These are phyloP conservation scores for Fusarium dimerum DNA, from an alignment of 2,329 filamentous ascomycete species.

Conservation along the genomic window DNA sequence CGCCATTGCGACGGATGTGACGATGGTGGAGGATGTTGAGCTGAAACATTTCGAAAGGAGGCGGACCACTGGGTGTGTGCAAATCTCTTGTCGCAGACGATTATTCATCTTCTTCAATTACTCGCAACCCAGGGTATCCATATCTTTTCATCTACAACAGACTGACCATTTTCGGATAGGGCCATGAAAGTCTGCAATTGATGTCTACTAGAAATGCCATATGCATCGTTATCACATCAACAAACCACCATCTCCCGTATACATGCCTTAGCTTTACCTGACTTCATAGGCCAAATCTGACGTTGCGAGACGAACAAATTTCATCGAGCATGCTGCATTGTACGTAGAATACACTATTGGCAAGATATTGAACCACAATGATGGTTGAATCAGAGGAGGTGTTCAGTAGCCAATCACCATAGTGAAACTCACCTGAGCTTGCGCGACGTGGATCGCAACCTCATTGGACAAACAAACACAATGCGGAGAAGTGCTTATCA, in stretches of 20 bases:
- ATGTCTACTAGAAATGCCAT: neutral
- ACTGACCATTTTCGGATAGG: no score
- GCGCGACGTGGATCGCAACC: neutral
- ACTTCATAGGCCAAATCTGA: slow-evolving; percentile 27
- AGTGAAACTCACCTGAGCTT: neutral
- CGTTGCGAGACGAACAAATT: slow-evolving; percentile 28
- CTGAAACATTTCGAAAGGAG: neutral
- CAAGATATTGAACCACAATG: no score
- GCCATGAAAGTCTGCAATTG: neutral
- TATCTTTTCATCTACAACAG: no score
- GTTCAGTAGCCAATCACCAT: no score
- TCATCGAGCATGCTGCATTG: slow-evolving; percentile 25
- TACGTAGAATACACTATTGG: slow-evolving; percentile 3
- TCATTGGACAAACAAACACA: neutral
- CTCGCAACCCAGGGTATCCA: slow-evolving; percentile 6
- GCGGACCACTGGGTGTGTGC: no score
- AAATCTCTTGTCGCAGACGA: neutral
- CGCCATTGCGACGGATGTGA: no score
- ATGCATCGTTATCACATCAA: slow-evolving; percentile 1
- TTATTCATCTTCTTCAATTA: slow-evolving; percentile 10
- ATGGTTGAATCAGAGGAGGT: neutral
- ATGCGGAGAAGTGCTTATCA: neutral
- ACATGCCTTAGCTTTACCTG: slow-evolving; percentile 17
- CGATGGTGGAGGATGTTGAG: neutral
- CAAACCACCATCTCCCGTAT: slow-evolving; percentile 11